phyloP scores from a whole-genome alignment of 768 basidiomycete species.

The Trametes gibbosa region DNA sequence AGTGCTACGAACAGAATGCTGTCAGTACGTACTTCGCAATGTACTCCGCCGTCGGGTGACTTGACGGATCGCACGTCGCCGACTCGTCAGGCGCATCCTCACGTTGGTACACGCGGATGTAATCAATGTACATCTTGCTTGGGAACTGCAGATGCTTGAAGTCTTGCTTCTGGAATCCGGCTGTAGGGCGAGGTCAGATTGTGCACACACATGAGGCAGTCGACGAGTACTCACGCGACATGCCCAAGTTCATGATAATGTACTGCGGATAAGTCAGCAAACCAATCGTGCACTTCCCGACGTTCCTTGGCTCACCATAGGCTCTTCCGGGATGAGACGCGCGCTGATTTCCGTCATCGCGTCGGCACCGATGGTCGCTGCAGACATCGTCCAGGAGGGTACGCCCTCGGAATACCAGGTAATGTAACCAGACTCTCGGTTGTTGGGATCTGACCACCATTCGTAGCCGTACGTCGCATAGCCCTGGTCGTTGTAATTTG shows the following conservation, averaged over 20 bases:
- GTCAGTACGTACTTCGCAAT: constrained; percentile 50
- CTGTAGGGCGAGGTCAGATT: constrained; percentile 23
- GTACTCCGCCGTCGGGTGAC: constrained; percentile 77
- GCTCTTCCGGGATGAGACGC: constrained; percentile 82
- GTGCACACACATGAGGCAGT: background rate
- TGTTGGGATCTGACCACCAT: constrained; percentile 71
- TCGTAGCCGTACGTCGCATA: constrained; percentile 75
- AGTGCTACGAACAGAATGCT: background rate
- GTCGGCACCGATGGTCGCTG: constrained; percentile 69
- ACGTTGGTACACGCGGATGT: constrained; percentile 86
- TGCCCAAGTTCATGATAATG: constrained; percentile 82
- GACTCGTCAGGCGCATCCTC: constrained; percentile 54
- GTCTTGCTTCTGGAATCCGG: constrained; percentile 72
- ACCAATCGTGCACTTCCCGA: background rate
- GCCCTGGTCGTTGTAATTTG: constrained; percentile 51
- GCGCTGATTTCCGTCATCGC: constrained; percentile 50
- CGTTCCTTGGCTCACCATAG: constrained; percentile 63
- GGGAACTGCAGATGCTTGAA: constrained; percentile 76
- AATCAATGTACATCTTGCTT: constrained; percentile 79
- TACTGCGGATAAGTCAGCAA: constrained; percentile 39
- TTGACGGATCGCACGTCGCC: constrained; percentile 76
- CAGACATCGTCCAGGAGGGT: constrained; percentile 69
- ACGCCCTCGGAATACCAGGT: constrained; percentile 75
- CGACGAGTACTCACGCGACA: constrained; percentile 49
- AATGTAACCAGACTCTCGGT: constrained; percentile 70